Conservation (phyloP, 2,329 filamentous ascomycete genomes). For the Alternaria burnsii region DNA sequence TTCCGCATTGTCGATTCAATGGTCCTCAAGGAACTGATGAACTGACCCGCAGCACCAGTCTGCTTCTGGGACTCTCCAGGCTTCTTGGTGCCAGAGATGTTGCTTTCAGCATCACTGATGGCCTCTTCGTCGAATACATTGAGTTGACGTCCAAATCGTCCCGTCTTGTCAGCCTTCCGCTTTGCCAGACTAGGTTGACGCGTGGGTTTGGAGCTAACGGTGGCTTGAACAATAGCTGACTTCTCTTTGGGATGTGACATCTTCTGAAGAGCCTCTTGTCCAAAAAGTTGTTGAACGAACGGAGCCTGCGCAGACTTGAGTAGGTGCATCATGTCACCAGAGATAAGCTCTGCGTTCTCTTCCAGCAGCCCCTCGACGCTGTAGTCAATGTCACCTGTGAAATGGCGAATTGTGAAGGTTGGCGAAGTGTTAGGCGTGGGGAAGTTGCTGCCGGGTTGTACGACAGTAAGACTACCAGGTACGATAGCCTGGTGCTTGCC, state of each 20-base stretch:
- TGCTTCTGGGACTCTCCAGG: slow-evolving; percentile 58
- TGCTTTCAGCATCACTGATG: slow-evolving; percentile 53
- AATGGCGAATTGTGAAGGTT: slow-evolving; percentile 91
- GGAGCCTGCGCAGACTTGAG: slow-evolving; percentile 87
- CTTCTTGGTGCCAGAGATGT: slow-evolving; percentile 53
- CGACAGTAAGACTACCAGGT: slow-evolving; percentile 76
- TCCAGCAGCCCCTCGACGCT: slow-evolving; percentile 86
- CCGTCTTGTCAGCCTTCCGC: slow-evolving; percentile 69
- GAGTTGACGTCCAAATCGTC: slow-evolving; percentile 54
- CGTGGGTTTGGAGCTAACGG: slow-evolving; percentile 93
- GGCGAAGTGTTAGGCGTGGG: slow-evolving; percentile 81
- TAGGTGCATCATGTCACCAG: slow-evolving; percentile 93
- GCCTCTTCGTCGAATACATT: slow-evolving; percentile 58
- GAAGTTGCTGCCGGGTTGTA: slow-evolving; percentile 89
- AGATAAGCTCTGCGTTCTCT: slow-evolving; percentile 95
- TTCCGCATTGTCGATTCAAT: slow-evolving; percentile 87
- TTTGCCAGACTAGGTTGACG: slow-evolving; percentile 92
- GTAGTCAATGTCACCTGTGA: slow-evolving; percentile 96
- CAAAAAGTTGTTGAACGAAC: slow-evolving; percentile 89
- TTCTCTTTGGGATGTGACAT: slow-evolving; percentile 92
- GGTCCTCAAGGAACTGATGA: slow-evolving; percentile 86
- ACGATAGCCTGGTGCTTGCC: slow-evolving; percentile 91
- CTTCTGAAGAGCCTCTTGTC: slow-evolving; percentile 93
- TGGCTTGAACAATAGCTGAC: slow-evolving; percentile 91
- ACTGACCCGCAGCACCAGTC: slow-evolving; percentile 92